Base-by-base conservation (phyloP, 768 basidiomycete genomes). In the Pleurotus sapidus region DNA sequence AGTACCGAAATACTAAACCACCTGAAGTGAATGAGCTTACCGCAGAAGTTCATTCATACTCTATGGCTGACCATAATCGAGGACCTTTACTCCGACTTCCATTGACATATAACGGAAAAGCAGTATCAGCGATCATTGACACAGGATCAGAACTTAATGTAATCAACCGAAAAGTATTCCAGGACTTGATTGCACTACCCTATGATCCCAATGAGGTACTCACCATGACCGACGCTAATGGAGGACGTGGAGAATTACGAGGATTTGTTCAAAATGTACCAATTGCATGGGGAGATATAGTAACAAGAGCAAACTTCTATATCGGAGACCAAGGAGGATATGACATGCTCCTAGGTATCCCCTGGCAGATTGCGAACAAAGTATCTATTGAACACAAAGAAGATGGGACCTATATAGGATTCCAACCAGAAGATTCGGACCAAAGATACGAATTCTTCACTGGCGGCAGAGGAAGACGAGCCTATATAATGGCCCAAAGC, bases 131-230 rank as follows among this genome's bases (percentile, higher is more conserved):
- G 0, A 63, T 69, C 5, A 65, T 71, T 27, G 68, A 71, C 24
- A 67, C 66, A 0, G 67, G 68, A 27, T 69, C 66, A n/a, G 58
- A 68, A 47, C 17, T 70, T 3, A 68, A 69, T 53, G 58, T 70
- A 15, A 59, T 64, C 0, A 48, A 55, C 0, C 14, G 53, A 4
- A 56, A 60, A 3, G 8, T 63, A 2, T 68, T 61, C 1, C 47
- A 60, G 1, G 15, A 9, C 1, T 47, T 39, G 23, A 51, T 58
- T 2, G 40, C 50, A 2, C 17, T 56, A 4, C 57, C 64, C 0
- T 56, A 67, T 1, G 64, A 68, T n/a, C 55, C 61, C 14, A 45
- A 20, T 3, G 7, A 56, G 6, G 8, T 20, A 0, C 62, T 57
- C 1, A 49, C 14, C 1, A 65, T 71, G 61, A 58, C 56, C 24